phyloP scores from a whole-genome alignment of 2,329 filamentous ascomycete species.

The Neonectria coccinea region DNA sequence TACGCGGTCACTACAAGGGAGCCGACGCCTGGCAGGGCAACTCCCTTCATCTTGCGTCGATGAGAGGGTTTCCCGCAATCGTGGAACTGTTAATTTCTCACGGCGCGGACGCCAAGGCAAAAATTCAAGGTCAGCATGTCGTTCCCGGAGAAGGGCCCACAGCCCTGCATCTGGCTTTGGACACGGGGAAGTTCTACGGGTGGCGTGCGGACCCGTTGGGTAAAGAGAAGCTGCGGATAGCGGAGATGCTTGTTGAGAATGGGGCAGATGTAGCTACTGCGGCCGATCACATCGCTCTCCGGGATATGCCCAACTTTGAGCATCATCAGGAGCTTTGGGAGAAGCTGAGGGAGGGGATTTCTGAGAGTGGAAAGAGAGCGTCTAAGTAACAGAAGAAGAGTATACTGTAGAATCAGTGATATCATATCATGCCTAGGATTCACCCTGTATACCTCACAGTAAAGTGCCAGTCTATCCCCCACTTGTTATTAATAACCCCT shows the following conservation, averaged over 20 bases:
- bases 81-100: background rate
- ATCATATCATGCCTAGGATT: too few relatives aligned
- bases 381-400: background rate
- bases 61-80: background rate
- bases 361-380: background rate
- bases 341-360: conserved; percentile 2
- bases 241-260: conserved; percentile 4
- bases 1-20: background rate
- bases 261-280: background rate
- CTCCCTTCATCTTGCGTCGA: conserved; percentile 1
- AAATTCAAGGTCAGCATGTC: background rate
- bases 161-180: conserved; percentile 7
- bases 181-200: background rate
- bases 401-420: too few relatives aligned
- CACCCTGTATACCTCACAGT: too few relatives aligned
- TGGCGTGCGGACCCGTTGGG: background rate
- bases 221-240: background rate
- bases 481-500: background rate
- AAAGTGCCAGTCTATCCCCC: background rate
- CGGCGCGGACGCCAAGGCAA: background rate
- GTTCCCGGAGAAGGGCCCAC: conserved; percentile 1
- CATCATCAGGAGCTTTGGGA: conserved; percentile 5
- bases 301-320: conserved; percentile 4
- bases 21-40: background rate
- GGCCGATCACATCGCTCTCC: conserved; percentile 1